Base-by-base conservation (phyloP, 805 yeast genomes). In the Wickerhamomyces subpelliculosus region DNA sequence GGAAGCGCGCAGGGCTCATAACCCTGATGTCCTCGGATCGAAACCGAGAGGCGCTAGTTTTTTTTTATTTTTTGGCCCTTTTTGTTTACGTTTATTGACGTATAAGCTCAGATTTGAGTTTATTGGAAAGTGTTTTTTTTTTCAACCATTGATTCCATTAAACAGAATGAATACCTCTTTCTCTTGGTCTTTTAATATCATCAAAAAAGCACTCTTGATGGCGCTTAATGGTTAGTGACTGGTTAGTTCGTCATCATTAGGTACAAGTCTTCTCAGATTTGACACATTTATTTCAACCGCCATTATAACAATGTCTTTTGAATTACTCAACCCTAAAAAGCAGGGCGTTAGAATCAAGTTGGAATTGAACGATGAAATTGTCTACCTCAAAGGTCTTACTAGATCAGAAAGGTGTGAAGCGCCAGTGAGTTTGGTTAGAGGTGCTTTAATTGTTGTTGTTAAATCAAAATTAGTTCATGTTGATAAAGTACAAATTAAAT, bases 1-100 rank as follows among this genome's bases (percentile, higher is more conserved):
- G 93, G 94, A 83, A 84, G 90, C 93, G 93, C 90, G 90, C 90
- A 81, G 93, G 93, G 94, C 94, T 84, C 94, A 84, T 84, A 84
- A 84, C 94, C 90, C 93, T 83, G 90, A 84, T 80, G 90, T 82
- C 94, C 87, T 76, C 69, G 88, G 94, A 84, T 84, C 93, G 93
- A 84, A 82, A 84, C 93, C 85, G 68, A 75, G 86, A 86, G 82
- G 83, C 86, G 93, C 93, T 83, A 82, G 27, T 51, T 52, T 60
- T 62, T 66, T 19, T 14, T 27, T 14, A 12, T 29, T 29, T 29
- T 29, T 29, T 29, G 10, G 22, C 32, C 19, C 11, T 7, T 5
- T 16, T 27, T 4, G n/a, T n/a, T 27, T 27, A 9, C 16, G 8
- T 27, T 9, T 16, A 13, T 27, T 14, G 20, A n/a, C n/a, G n/a